These are phyloP conservation scores for Boletus rex-veris DNA, from an alignment of 768 basidiomycete species.

Conservation along the genomic window DNA sequence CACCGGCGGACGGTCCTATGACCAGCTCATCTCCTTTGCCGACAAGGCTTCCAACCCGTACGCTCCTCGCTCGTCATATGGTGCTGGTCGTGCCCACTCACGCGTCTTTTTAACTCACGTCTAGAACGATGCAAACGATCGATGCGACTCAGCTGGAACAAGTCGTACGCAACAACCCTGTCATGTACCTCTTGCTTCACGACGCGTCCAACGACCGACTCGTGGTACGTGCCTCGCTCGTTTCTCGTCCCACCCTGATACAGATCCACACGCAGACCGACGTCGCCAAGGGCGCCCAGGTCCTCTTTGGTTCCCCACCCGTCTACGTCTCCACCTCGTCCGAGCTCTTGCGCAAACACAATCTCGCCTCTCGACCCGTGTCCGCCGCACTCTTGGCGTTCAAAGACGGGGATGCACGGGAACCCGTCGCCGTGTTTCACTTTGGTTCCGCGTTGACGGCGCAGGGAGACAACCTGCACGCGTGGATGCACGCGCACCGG, in stretches of 20 bases:
- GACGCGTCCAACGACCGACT: slow-evolving; percentile 29
- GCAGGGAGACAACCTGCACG: slow-evolving; percentile 22
- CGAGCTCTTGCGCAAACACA: slow-evolving; percentile 33
- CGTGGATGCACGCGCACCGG: slow-evolving; percentile 67
- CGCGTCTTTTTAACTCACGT: not conserved
- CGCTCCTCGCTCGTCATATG: slow-evolving; percentile 26
- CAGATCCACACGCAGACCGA: slow-evolving; percentile 36
- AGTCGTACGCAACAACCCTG: slow-evolving; percentile 11
- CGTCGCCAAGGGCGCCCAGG: slow-evolving; percentile 54
- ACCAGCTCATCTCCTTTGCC: slow-evolving; percentile 68
- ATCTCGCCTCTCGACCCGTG: slow-evolving; percentile 31
- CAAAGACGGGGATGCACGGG: slow-evolving; percentile 52
- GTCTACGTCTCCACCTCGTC: slow-evolving; percentile 41
- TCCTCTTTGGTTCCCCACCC: slow-evolving; percentile 47
- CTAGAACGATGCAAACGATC: slow-evolving; percentile 22
- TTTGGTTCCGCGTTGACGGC: not conserved
- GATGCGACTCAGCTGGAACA: slow-evolving; percentile 7
- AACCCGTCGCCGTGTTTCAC: slow-evolving; percentile 44
- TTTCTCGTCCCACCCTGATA: not conserved
- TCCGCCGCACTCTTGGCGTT: slow-evolving; percentile 66
- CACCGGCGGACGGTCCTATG: slow-evolving; percentile 64
- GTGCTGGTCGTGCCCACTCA: not conserved
- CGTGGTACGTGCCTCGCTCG: slow-evolving; percentile 28
- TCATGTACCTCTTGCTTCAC: slow-evolving; percentile 51
- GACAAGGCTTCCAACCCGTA: slow-evolving; percentile 73